Evolutionary conservation across 2,329 filamentous ascomycete genomes (phyloP).

Genomic region (Cladophialophora carrionii): DNA sequence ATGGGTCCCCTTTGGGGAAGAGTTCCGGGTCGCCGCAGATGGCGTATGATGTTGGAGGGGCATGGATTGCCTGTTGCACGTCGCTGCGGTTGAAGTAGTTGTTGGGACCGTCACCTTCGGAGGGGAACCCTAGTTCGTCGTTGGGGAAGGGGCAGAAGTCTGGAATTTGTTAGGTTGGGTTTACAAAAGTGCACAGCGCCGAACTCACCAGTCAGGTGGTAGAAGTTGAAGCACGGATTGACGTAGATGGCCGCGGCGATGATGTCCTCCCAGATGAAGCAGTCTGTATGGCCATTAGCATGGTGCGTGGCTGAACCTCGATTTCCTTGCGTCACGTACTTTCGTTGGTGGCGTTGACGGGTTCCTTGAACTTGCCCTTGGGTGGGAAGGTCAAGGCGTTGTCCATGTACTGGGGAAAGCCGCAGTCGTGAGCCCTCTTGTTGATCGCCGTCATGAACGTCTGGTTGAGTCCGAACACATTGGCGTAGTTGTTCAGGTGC

Average conservation of each 20-base stretch:
- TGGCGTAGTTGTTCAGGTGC: slow-evolving; percentile 46
- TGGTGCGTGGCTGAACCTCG: background rate
- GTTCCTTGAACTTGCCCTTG: slow-evolving; percentile 30
- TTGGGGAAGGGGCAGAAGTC: slow-evolving; percentile 72
- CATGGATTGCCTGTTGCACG: slow-evolving; percentile 56
- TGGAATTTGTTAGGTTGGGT: slow-evolving; percentile 34
- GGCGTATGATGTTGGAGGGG: slow-evolving; percentile 49
- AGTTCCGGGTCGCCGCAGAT: slow-evolving; percentile 45
- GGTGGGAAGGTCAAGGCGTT: slow-evolving; percentile 68
- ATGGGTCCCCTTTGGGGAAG: slow-evolving; percentile 56
- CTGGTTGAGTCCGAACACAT: slow-evolving; percentile 34
- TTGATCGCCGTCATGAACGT: slow-evolving; percentile 44
- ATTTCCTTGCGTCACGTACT: background rate
- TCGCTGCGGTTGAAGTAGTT: slow-evolving; percentile 62
- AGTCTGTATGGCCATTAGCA: slow-evolving; percentile 47
- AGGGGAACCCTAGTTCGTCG: slow-evolving; percentile 69
- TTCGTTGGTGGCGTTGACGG: slow-evolving; percentile 39
- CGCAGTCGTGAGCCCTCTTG: slow-evolving; percentile 49
- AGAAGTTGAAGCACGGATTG: slow-evolving; percentile 81
- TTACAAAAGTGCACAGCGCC: background rate
- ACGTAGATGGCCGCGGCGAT: slow-evolving; percentile 56
- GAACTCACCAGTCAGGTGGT: slow-evolving; percentile 53
- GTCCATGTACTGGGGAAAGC: slow-evolving; percentile 52
- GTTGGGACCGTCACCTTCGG: slow-evolving; percentile 51
- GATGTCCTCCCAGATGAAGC: slow-evolving; percentile 62